Evolutionary conservation across 768 basidiomycete species (phyloP).

Genomic region (Filobasidium wieringae): DNA sequence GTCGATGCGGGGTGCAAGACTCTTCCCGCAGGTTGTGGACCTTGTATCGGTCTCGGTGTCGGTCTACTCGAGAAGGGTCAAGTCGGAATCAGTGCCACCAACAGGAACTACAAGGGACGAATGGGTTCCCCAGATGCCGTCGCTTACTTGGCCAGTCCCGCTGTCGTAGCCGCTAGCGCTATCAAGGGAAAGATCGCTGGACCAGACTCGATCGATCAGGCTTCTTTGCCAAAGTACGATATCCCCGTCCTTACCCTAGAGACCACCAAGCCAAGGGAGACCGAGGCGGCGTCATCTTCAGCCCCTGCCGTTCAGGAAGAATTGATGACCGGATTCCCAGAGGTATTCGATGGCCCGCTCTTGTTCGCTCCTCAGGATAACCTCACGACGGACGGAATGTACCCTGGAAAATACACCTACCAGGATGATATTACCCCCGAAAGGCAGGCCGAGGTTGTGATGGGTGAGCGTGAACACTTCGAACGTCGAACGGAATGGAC

Average conservation of each 20-base stretch:
- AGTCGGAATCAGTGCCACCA: constrained; percentile 93
- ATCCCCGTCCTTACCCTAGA: constrained; percentile 29
- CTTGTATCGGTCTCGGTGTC: constrained; percentile 90
- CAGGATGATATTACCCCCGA: constrained; percentile 96
- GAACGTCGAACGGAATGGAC: neutral
- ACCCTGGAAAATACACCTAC: constrained; percentile 98
- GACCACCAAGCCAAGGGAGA: constrained; percentile 4
- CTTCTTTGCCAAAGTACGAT: constrained; percentile 43
- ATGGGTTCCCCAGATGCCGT: constrained; percentile 94
- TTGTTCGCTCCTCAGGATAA: constrained; percentile 94
- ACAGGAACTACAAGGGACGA: constrained; percentile 96
- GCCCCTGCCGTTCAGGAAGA: constrained; percentile 46
- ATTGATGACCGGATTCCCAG: constrained; percentile 70
- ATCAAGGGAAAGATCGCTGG: constrained; percentile 80
- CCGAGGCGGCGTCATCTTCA: constrained; percentile 24
- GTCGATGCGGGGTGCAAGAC: constrained; percentile 80
- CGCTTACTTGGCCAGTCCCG: constrained; percentile 91
- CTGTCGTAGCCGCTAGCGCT: constrained; percentile 92
- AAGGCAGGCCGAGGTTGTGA: constrained; percentile 86
- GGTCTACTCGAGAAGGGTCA: constrained; percentile 89
- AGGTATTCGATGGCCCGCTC: constrained; percentile 67
- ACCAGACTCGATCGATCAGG: constrained; percentile 56
- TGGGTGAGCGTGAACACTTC: constrained; percentile 42
- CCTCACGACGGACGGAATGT: constrained; percentile 93
- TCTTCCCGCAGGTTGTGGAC: constrained; percentile 90